These are phyloP conservation scores for Thalassiosira sp. DNA, from an alignment of 352 stramenopile species.

Conservation along the genomic window DNA sequence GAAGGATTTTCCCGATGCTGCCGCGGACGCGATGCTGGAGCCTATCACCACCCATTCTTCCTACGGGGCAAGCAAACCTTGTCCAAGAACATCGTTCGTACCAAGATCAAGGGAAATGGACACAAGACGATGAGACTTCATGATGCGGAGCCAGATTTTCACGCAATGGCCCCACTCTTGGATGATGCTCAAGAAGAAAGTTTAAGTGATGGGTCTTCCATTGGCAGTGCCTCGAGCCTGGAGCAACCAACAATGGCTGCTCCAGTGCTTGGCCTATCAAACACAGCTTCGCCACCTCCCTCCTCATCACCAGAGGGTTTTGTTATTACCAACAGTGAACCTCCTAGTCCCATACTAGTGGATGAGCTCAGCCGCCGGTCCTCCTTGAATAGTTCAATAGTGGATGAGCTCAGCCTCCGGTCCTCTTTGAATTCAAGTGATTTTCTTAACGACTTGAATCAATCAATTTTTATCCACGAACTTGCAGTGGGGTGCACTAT, in stretches of 20 bases:
- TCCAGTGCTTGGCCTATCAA: neutral
- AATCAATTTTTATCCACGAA: constrained; percentile 52
- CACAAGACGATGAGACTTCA: constrained; percentile 42
- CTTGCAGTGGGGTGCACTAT: constrained; percentile 50
- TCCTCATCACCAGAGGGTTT: neutral
- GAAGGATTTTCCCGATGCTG: constrained; percentile 37
- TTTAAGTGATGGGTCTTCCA: constrained; percentile 8
- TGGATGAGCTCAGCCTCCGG: neutral
- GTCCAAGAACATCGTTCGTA: constrained; percentile 55
- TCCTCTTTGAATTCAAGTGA: constrained; percentile 1
- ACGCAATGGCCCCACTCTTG: constrained; percentile 36
- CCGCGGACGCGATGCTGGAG: constrained; percentile 85
- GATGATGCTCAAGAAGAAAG: constrained; percentile 7
- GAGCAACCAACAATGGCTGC: constrained; percentile 9
- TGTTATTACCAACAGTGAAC: neutral
- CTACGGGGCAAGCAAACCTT: constrained; percentile 63
- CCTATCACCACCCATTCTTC: constrained; percentile 76
- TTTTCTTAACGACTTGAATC: constrained; percentile 40
- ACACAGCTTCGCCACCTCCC: neutral
- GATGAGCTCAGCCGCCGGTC: neutral
- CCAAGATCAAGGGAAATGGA: constrained; percentile 69
- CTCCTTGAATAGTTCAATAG: neutral
- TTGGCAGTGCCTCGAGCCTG: neutral
- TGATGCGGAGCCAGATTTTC: constrained; percentile 53
- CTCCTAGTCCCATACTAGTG: constrained; percentile 1